Evolutionary conservation across 495 filamentous ascomycete genomes (phyloP), one percentile per base, ranked within the genome.

Genomic region (Eremomyces bilateralis): DNA sequence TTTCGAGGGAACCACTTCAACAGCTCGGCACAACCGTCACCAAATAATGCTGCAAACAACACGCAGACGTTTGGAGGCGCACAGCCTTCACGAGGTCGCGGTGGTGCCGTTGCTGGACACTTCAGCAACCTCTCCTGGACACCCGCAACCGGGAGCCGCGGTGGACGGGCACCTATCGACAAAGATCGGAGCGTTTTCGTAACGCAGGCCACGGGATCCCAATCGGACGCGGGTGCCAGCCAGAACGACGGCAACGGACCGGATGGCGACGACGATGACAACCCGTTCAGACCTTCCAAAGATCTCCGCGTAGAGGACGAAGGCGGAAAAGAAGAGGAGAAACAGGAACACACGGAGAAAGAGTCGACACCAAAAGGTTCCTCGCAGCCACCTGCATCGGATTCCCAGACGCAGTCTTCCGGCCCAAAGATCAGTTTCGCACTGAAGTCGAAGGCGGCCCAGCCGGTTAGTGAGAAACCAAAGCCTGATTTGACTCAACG

Each of bases 351-450:
- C 4, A 61, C 64, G 18, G 48, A 50, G 11, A 56, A 50, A 29
- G 8, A 6, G 18, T 8, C 30, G 6, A 32, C 30, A 8, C 8
- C 8, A 28, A 28, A 8, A 8, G 24, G 24, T 28, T 28, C 24
- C 8, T 8, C 13, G 24, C 24, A 8, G 13, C 13, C 24, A 13
- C 8, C 13, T 8, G 24, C 24, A 28, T 13, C 24, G 13, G 13
- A 28, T 8, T 8, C 30, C 10, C 8, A 58, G 67, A 39, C 65
- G 17, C 55, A 64, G 46, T 39, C 57, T 33, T 68, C 64, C 54
- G 66, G 62, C 12, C 73, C 71, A 24, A 85, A 82, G 50, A 80
- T 92, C 44, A 82, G 78, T 45, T 92, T 92, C 52, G 76, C 80
- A 10, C 74, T 92, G 52, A 90, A 88, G 49, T 59, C 69, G 0